These are phyloP conservation scores for Borovskyia barvae DNA, from an alignment of 208 protist genomes.

Conservation along the genomic window DNA sequence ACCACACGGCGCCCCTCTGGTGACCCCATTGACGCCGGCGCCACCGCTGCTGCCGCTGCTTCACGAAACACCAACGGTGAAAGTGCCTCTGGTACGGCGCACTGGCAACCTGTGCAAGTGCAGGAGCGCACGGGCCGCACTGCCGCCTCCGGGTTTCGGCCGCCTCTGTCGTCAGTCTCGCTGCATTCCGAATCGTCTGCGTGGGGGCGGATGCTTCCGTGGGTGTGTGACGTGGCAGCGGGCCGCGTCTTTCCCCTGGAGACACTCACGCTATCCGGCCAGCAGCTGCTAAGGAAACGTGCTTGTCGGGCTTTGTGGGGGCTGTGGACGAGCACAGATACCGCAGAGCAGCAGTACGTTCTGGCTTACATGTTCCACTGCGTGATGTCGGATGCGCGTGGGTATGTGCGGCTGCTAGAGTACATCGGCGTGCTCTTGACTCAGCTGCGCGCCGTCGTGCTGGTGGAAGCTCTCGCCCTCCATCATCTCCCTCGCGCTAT, in stretches of 20 bases:
- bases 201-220: slow-evolving; percentile 33
- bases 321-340: slow-evolving; percentile 26
- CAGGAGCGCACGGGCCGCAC: background rate
- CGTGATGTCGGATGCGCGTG: slow-evolving; percentile 39
- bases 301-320: slow-evolving; percentile 52
- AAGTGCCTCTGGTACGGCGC: no score
- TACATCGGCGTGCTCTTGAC: slow-evolving; percentile 65
- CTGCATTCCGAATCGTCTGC: background rate
- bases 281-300: slow-evolving; percentile 30
- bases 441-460: slow-evolving; percentile 31
- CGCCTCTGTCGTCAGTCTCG: no score
- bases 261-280: slow-evolving; percentile 16
- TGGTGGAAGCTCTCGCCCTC: slow-evolving; percentile 34
- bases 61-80: no score
- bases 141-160: no score
- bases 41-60: no score
- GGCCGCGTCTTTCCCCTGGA: slow-evolving; percentile 33
- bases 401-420: slow-evolving; percentile 56
- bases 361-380: slow-evolving; percentile 44
- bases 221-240: slow-evolving; percentile 35
- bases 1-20: no score
- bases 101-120: background rate
- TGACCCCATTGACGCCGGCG: no score
- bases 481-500: slow-evolving; percentile 30
- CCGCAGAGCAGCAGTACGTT: slow-evolving; percentile 12